Evolutionary conservation across 2,329 filamentous ascomycete species (phyloP).

Genomic region (Paracoccidioides brasiliensis): DNA sequence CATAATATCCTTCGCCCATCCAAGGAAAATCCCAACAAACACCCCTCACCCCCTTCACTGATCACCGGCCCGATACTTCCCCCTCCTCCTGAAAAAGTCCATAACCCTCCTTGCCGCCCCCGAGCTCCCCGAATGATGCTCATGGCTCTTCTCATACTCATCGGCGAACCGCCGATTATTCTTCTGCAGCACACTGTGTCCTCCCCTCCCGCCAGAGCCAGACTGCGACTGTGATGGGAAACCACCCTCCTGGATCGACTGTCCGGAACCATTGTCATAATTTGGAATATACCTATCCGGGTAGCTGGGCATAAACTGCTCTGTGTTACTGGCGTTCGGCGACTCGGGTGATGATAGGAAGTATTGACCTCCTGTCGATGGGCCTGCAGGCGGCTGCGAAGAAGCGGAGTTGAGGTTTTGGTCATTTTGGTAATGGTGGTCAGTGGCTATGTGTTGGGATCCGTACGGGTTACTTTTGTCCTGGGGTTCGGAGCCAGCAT

Average conservation of each 20-base stretch:
- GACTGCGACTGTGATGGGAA: conserved; percentile 16
- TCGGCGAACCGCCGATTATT: conserved; percentile 76
- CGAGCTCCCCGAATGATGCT: conserved; percentile 66
- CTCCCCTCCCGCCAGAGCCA: conserved; percentile 18
- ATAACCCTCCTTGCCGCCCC: conserved; percentile 86
- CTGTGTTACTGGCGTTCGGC: conserved; percentile 19
- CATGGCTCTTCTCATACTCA: conserved; percentile 49
- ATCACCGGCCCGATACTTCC: conserved; percentile 52
- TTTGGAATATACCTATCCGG: conserved; percentile 38
- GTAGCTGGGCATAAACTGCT: conserved; percentile 25
- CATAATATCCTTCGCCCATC: no score
- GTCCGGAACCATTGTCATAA: conserved; percentile 28
- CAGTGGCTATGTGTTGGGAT: background rate
- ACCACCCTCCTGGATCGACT: conserved; percentile 20
- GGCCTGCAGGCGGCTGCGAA: background rate
- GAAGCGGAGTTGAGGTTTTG: conserved; percentile 22
- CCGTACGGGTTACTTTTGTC: conserved; percentile 11
- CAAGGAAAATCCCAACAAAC: no score
- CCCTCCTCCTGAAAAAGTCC: conserved; percentile 91
- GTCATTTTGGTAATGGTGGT: conserved; percentile 16
- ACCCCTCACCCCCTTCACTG: background rate
- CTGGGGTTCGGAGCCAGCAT: conserved; percentile 19
- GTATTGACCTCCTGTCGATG: background rate
- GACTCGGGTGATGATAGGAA: background rate
- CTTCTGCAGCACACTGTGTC: conserved; percentile 59